phyloP scores from a whole-genome alignment of 495 filamentous ascomycete species.

The Massariosphaeria phaeospora region DNA sequence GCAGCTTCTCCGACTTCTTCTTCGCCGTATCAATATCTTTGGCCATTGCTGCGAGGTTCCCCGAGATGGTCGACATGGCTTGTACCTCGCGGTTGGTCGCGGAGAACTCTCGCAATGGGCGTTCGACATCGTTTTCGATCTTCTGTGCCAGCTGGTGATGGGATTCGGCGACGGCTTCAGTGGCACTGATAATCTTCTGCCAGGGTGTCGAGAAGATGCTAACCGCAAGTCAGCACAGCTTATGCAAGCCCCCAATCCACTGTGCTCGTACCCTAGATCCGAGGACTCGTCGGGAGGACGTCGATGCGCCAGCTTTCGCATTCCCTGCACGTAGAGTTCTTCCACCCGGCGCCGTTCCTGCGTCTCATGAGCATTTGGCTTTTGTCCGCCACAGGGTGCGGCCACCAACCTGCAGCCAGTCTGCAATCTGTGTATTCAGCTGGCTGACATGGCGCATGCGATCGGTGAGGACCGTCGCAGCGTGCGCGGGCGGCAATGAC shows the following conservation, averaged over 20 bases:
- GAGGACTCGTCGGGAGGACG: conserved; percentile 66
- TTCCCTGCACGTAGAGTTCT: conserved; percentile 78
- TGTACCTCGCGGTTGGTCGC: conserved; percentile 76
- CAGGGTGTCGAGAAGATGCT: conserved; percentile 91
- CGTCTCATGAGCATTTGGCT: conserved; percentile 16
- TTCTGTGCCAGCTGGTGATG: conserved; percentile 77
- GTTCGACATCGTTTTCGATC: conserved; percentile 88
- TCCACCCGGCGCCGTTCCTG: conserved; percentile 92
- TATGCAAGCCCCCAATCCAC: neutral
- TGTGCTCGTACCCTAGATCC: conserved; percentile 70
- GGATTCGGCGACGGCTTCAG: conserved; percentile 72
- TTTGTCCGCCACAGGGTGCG: neutral
- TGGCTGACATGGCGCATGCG: conserved; percentile 80
- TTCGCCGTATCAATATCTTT: conserved; percentile 79
- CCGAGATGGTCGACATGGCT: conserved; percentile 75
- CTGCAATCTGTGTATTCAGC: conserved; percentile 87
- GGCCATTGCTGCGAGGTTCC: conserved; percentile 72
- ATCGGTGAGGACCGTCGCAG: conserved; percentile 77
- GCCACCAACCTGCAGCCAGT: conserved; percentile 79
- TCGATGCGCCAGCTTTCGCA: conserved; percentile 71
- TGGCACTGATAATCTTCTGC: conserved; percentile 80
- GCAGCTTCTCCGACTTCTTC: conserved; percentile 82
- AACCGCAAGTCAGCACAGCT: conserved; percentile 15
- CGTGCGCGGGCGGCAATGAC: conserved; percentile 76
- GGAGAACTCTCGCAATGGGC: conserved; percentile 67